These are phyloP conservation scores for Phialophora chinensis DNA, from an alignment of 2,329 filamentous ascomycete genomes.

Conservation along the genomic window DNA sequence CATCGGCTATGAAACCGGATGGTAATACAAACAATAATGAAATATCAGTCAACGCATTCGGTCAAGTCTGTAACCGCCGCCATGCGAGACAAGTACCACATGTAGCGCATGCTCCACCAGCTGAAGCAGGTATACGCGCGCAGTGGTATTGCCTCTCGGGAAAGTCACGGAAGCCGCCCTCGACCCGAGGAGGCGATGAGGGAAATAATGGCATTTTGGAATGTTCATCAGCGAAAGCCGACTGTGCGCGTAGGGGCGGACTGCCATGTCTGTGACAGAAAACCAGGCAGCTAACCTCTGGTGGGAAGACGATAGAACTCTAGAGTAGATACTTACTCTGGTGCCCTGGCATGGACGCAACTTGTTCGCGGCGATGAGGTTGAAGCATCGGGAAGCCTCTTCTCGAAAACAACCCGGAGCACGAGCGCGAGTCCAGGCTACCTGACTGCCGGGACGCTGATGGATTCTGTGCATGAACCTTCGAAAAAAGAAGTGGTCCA, in stretches of 20 bases:
- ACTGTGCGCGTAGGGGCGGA: background rate
- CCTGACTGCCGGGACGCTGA: background rate
- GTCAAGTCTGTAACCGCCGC: background rate
- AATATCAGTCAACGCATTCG: slow-evolving; percentile 3
- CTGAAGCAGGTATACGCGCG: background rate
- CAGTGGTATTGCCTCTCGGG: slow-evolving; percentile 11
- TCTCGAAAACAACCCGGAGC: background rate
- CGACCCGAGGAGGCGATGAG: background rate
- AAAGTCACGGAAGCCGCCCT: slow-evolving; percentile 12
- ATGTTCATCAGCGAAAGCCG: background rate
- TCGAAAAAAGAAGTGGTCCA: slow-evolving; percentile 19
- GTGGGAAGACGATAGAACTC: background rate
- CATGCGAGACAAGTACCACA: background rate
- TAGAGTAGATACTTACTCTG: background rate
- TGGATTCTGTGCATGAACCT: slow-evolving; percentile 24
- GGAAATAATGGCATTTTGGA: slow-evolving; percentile 7
- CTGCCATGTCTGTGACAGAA: background rate
- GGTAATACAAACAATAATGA: slow-evolving; percentile 21
- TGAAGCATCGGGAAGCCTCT: background rate
- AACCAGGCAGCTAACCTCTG: background rate
- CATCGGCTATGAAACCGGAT: slow-evolving; percentile 16
- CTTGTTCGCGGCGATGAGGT: background rate
- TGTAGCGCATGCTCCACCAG: background rate
- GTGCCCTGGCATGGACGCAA: background rate
- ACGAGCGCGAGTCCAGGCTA: slow-evolving; percentile 10